These are phyloP conservation scores for Psophocarpus tetragonolobus DNA, from an alignment of 306 rosid genomes.

Conservation along the genomic window DNA sequence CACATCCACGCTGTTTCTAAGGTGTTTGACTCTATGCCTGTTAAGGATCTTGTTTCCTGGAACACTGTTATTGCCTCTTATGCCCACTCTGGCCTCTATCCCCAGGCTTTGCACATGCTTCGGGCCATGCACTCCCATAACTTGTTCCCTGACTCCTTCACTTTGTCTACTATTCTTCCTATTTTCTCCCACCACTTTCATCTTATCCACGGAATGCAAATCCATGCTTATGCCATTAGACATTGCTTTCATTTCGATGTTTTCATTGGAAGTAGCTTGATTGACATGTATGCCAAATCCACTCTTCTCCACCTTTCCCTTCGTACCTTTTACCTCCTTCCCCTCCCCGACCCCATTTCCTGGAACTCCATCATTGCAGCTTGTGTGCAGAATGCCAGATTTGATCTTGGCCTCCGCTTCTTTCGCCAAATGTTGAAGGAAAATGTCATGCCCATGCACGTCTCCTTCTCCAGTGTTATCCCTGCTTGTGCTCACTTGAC, in stretches of 20 bases:
- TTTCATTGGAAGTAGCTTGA: conserved; percentile 77
- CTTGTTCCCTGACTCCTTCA: conserved; percentile 73
- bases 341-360: conserved; percentile 57
- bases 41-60: conserved; percentile 82
- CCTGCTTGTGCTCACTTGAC: conserved; percentile 93
- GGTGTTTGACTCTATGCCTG: conserved; percentile 72
- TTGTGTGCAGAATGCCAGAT: conserved; percentile 81
- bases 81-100: conserved; percentile 67
- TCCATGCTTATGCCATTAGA: conserved; percentile 72
- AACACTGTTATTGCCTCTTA: conserved; percentile 74
- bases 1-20: conserved; percentile 59
- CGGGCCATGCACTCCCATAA: conserved; percentile 57
- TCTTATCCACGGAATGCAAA: conserved; percentile 73
- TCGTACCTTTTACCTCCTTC: conserved; percentile 50
- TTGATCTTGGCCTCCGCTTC: conserved; percentile 61
- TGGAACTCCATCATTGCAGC: conserved; percentile 90
- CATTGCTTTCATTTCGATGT: conserved; percentile 66
- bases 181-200: conserved; percentile 68
- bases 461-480: conserved; percentile 78
- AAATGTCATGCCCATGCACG: conserved; percentile 55
- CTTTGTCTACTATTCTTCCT: conserved; percentile 84
- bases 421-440: conserved; percentile 66
- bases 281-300: conserved; percentile 91
- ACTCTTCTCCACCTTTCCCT: conserved; percentile 51
- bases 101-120: conserved; percentile 58